A percentile compares a stretch with the other conserved stretches of the same genome.
Evolutionary conservation across 2,329 filamentous ascomycete genomes (phyloP).

Genomic region (Bretziella fagacearum): DNA sequence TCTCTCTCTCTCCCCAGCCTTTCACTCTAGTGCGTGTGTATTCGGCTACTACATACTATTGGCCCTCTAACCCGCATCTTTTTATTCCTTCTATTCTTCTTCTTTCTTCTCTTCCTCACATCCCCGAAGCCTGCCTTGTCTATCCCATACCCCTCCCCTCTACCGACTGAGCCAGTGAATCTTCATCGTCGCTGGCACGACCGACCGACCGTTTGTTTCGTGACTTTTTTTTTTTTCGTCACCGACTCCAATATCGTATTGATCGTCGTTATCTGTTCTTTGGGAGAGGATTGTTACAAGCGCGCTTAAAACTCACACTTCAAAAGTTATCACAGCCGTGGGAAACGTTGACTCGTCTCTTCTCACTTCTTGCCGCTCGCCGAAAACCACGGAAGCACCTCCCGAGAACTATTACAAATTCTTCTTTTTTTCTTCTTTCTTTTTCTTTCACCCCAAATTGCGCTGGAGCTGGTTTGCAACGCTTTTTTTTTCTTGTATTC

Average conservation of each 20-base stretch:
- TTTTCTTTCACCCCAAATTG: neutral
- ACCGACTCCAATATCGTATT: neutral
- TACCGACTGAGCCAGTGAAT: constrained; percentile 3
- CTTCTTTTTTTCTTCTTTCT: neutral
- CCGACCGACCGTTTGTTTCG: neutral
- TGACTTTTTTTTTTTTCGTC: neutral
- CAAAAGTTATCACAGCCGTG: constrained; percentile 7
- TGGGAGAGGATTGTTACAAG: constrained; percentile 1
- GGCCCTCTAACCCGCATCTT: neutral
- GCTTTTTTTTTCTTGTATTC: constrained; percentile 9
- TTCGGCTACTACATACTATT: neutral
- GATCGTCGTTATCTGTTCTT: neutral
- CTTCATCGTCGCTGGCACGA: constrained; percentile 1
- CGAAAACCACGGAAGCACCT: neutral
- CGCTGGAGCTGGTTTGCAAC: constrained; percentile 10
- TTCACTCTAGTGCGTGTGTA: neutral
- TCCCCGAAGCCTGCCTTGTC: constrained; percentile 5
- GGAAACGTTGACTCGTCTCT: constrained; percentile 12
- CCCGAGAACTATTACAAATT: neutral
- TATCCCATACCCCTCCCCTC: neutral
- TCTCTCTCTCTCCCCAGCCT: neutral
- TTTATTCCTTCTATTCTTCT: neutral
- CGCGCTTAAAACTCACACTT: constrained; percentile 4
- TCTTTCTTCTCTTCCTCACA: constrained; percentile 1
- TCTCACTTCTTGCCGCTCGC: constrained; percentile 5